Base-by-base conservation (phyloP, 2,329 filamentous ascomycete genomes). In the Xylaria sp. region DNA sequence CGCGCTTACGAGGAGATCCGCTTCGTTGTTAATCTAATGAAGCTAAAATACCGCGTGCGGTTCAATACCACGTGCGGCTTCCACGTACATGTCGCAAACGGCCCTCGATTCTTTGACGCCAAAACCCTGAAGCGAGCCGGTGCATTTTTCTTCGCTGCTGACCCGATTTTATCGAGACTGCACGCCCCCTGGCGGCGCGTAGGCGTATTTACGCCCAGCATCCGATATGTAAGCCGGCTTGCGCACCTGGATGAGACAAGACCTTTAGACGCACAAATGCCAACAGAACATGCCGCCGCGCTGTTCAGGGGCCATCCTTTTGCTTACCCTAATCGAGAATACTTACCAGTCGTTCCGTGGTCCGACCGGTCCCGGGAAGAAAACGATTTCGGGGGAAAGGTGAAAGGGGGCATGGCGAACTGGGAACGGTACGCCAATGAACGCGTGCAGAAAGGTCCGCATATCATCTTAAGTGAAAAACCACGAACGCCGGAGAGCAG, bases 51-150 rank as follows among this genome's bases (percentile, higher is more conserved):
- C 53, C 75, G 79, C 17, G 62, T 78, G 17, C 75, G 79, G 1
- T 72, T 81, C 13, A 82, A 82, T 62, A 38, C 68, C 0, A 71
- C 73, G 1, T 79, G 78, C 33, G 80, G 79, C 9, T 72, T 82
- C 23, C 79, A 81, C 59, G 78, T 82, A 15, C 79, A 82, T 57
- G 72, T 82, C 4, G 80, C 79, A 5, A 78, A 78, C 57, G 81
- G 81, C 0, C 63, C 40, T 15, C 65, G 73, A n/a, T 74, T 71
- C 58, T 77, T 81, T 59, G 72, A 77, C 15, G 54, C 77, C 10
- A 68, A 72, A 11, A 72, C 74, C 0, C 31, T 79, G 13, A 76
- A 77, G 13, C 77, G 79, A 31, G 65, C 77, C 10, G 79, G 74
- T 2, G 76, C 75, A 5, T 75, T 81, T 20, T 65, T 78, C 6